Evolutionary conservation across 768 basidiomycete species (phyloP).

Genomic region (Leccinellum luteum): DNA sequence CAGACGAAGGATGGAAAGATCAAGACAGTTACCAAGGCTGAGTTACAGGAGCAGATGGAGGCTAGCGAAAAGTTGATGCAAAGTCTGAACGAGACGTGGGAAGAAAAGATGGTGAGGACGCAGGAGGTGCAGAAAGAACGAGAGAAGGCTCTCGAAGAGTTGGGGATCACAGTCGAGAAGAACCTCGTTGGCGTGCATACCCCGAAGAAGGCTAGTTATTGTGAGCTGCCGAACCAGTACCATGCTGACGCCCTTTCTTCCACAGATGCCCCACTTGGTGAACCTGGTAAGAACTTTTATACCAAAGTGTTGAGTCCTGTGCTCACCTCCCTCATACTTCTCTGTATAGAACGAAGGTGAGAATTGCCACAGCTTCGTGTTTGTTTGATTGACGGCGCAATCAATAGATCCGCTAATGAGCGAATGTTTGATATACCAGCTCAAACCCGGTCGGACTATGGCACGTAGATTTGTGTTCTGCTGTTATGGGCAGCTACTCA

Average conservation of each 20-base stretch:
- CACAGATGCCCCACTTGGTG: slow-evolving; percentile 88
- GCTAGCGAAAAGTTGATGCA: slow-evolving; percentile 94
- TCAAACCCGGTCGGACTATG: slow-evolving; percentile 81
- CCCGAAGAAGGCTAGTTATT: slow-evolving; percentile 73
- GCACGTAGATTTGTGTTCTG: slow-evolving; percentile 38
- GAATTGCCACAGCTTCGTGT: slow-evolving; percentile 14
- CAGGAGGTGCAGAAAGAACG: slow-evolving; percentile 95
- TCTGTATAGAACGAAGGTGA: slow-evolving; percentile 65
- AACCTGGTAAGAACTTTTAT: slow-evolving; percentile 67
- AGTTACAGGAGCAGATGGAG: slow-evolving; percentile 96
- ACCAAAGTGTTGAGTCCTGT: not conserved
- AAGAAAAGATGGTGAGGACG: slow-evolving; percentile 87
- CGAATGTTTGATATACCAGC: slow-evolving; percentile 90
- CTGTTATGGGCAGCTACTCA: slow-evolving; percentile 14
- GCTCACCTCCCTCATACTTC: slow-evolving; percentile 12
- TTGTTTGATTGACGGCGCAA: slow-evolving; percentile 5
- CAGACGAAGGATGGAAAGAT: slow-evolving; percentile 89
- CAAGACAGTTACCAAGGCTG: slow-evolving; percentile 95
- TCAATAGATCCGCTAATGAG: slow-evolving; percentile 89
- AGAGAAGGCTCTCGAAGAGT: slow-evolving; percentile 95
- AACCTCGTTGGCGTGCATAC: slow-evolving; percentile 95
- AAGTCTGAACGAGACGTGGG: slow-evolving; percentile 93
- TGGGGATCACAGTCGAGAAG: slow-evolving; percentile 98
- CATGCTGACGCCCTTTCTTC: slow-evolving; percentile 9
- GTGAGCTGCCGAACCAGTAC: slow-evolving; percentile 3